Percentiles rank a stretch among this genome's conserved stretches.
Conservation (phyloP, 805 yeast genomes). For the Wickerhamomyces hampshirensis region DNA sequence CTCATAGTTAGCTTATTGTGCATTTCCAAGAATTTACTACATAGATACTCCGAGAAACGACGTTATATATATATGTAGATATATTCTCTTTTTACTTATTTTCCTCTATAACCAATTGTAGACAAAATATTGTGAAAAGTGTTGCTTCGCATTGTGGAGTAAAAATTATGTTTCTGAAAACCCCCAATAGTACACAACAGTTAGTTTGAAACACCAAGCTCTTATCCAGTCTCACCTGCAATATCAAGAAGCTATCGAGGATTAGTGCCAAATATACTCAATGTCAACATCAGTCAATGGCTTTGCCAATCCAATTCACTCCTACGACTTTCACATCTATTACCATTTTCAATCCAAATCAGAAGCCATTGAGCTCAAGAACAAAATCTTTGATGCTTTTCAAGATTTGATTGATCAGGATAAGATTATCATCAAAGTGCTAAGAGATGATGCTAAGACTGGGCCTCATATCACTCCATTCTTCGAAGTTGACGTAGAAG, state of each 20-base stretch:
- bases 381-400: slow-evolving; percentile 34
- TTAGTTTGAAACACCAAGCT: no score
- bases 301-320: slow-evolving; percentile 23
- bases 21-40: neutral
- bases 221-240: no score
- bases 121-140: no score
- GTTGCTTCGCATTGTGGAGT: no score
- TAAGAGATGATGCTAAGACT: slow-evolving; percentile 5
- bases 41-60: neutral
- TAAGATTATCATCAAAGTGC: slow-evolving; percentile 8
- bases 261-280: no score
- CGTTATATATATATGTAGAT: neutral
- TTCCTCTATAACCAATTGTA: no score
- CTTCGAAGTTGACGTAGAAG: slow-evolving; percentile 47
- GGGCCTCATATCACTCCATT: slow-evolving; percentile 47
- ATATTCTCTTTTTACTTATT: no score
- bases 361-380: slow-evolving; percentile 35
- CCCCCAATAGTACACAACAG: no score
- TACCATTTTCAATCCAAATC: slow-evolving; percentile 35
- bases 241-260: no score
- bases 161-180: no score
- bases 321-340: slow-evolving; percentile 51
- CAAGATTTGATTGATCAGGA: slow-evolving; percentile 32
- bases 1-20: no score
- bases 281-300: no score